These are phyloP conservation scores for Aspergillus coremiiformis DNA, from an alignment of 495 filamentous ascomycete species.

Conservation along the genomic window DNA sequence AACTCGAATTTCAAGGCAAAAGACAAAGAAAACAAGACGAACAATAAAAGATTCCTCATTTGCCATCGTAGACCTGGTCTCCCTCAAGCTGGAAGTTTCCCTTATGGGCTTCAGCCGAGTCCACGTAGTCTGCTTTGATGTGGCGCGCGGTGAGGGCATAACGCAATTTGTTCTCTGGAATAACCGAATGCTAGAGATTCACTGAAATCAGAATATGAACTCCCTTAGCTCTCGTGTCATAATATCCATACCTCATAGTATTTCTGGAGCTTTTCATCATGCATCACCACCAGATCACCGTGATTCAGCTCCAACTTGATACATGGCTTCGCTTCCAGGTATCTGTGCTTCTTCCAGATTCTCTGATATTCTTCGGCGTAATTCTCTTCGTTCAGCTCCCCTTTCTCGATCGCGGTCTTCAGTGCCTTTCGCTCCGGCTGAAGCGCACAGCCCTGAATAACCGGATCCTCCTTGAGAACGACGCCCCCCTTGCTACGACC, in stretches of 20 bases:
- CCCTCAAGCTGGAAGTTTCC: conserved; percentile 21
- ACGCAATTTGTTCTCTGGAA: conserved; percentile 48
- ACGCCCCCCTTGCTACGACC: conserved; percentile 28
- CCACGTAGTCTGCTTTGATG: conserved; percentile 24
- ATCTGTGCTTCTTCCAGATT: conserved; percentile 9
- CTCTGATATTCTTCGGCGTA: conserved; percentile 15
- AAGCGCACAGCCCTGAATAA: conserved; percentile 32
- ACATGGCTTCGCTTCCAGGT: conserved; percentile 9
- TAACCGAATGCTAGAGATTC: conserved; percentile 53
- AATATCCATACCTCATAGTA: conserved; percentile 57
- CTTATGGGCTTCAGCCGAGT: conserved; percentile 16
- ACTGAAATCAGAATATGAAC: conserved; percentile 15
- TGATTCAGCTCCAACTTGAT: conserved; percentile 52
- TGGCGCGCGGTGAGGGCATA: conserved; percentile 52
- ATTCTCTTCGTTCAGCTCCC: conserved; percentile 11
- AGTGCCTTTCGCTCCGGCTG: conserved; percentile 31
- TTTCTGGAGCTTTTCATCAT: conserved; percentile 62
- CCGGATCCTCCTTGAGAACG: conserved; percentile 16
- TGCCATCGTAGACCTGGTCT: conserved; percentile 30
- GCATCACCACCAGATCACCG: conserved; percentile 80
- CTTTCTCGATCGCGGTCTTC: conserved; percentile 22
- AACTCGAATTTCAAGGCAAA: not conserved
- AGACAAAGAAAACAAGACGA: not conserved
- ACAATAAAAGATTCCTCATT: conserved; percentile 11
- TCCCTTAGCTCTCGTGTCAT: not conserved